Base-by-base conservation (phyloP, 768 basidiomycete genomes). In the Boletus huronensis region DNA sequence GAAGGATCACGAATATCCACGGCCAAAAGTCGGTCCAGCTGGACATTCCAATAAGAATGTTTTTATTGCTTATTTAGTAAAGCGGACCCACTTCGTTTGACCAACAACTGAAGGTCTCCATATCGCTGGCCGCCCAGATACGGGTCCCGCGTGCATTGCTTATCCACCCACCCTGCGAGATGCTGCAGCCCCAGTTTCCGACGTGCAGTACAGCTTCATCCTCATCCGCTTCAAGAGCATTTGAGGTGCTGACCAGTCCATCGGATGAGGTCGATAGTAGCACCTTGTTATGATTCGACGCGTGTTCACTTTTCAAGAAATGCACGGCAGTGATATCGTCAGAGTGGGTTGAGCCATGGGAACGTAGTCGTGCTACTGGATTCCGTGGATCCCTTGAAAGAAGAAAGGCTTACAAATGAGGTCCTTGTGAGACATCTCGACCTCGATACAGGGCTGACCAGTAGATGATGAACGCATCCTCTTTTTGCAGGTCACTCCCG, bases 71-170 rank as follows among this genome's bases (percentile, higher is more conserved):
- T 11, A 14, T 35, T 40, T 26, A 19, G 21, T 25, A 47, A 46
- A 51, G 40, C 34, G 42, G 35, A 55, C 68, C 29, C 55, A 87
- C 90, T 72, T 92, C 88, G 44, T 70, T 70, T 26, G 85, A 81
- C 95, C 93, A 98, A 14, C 82, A 78, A 52, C 88, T 88, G 60
- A 95, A 88, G 0, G 90, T 93, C 70, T 98, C 93, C 94, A 97
- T 97, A 72, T 97, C 95, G 59, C 91, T 94, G 11, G 83, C 80
- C 23, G 87, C 88, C 93, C 93, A 97, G 8, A 93, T 75, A 44
- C 68, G 73, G 29, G 72, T 72, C 5, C 70, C 67, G 23, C 66
- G 52, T 31, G 65, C 46, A 19, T 65, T 57, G 19, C 74, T 65
- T 48, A 81, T 78, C 87, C 85, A 89, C 2, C 85, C 92, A 7